phyloP scores from a whole-genome alignment of 1,139 yeast genomes.

The Geotrichum bryndzae region DNA sequence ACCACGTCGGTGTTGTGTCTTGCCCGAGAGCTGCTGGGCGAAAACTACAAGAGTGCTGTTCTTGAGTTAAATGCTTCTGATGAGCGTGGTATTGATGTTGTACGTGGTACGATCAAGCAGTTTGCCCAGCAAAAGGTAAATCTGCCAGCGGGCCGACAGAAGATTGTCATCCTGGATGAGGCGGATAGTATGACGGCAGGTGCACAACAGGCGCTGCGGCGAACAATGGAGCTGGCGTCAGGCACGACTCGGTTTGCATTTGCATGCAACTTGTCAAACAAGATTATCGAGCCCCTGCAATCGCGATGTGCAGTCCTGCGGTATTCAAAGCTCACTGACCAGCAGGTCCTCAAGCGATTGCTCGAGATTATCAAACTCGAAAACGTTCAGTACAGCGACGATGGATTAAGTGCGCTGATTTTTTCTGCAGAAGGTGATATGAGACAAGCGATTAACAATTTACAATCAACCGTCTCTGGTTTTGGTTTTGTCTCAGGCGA shows the following conservation, averaged over 20 bases:
- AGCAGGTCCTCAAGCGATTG: constrained; percentile 73
- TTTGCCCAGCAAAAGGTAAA: constrained; percentile 90
- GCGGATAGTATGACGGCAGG: constrained; percentile 99
- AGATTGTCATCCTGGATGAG: constrained; percentile 85
- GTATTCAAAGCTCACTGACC: constrained; percentile 74
- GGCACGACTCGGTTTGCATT: constrained; percentile 94
- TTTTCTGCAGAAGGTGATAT: constrained; percentile 98
- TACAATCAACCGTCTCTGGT: constrained; percentile 92
- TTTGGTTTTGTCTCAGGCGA: constrained; percentile 84
- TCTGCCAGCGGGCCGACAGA: constrained; percentile 70
- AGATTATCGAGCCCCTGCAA: constrained; percentile 93
- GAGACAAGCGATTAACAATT: constrained; percentile 94
- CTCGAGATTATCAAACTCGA: constrained; percentile 68
- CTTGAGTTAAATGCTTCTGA: constrained; percentile 93
- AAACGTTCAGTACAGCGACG: constrained; percentile 72
- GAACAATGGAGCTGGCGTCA: constrained; percentile 95
- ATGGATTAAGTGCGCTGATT: constrained; percentile 89
- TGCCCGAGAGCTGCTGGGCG: constrained; percentile 77
- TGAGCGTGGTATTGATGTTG: constrained; percentile 94
- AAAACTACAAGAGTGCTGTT: constrained; percentile 71
- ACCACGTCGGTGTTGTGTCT: constrained; percentile 90
- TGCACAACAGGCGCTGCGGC: constrained; percentile 93
- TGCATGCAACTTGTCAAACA: constrained; percentile 91
- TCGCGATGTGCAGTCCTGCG: constrained; percentile 93
- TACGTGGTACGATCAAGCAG: constrained; percentile 83